Conservation (phyloP, 2,329 filamentous ascomycete genomes). For the Botrytis elliptica region DNA sequence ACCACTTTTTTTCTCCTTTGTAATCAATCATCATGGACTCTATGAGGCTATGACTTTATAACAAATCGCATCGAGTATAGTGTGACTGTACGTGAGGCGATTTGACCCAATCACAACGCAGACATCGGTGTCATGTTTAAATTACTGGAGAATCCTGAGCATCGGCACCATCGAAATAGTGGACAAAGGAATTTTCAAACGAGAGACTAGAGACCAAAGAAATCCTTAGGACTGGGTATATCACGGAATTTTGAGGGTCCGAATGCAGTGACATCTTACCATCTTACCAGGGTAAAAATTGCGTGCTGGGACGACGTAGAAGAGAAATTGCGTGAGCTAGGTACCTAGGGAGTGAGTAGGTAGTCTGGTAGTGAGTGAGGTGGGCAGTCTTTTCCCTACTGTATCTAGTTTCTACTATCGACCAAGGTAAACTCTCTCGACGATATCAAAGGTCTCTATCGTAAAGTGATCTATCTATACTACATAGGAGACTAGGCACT, state of each 20-base stretch:
- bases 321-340: neutral
- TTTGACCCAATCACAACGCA: neutral
- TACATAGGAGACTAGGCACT: neutral
- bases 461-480: neutral
- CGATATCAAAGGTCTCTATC: neutral
- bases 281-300: conserved; percentile 2
- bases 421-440: neutral
- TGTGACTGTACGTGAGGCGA: neutral
- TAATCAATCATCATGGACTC: conserved; percentile 2
- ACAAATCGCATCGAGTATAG: neutral
- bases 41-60: conserved; percentile 1
- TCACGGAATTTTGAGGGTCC: neutral
- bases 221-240: neutral
- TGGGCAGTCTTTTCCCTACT: neutral
- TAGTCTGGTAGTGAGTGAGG: neutral
- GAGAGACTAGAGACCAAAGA: neutral
- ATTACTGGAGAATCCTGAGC: conserved; percentile 1
- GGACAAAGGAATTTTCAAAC: conserved; percentile 3
- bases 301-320: neutral
- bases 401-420: neutral
- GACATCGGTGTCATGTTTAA: neutral
- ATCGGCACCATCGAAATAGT: neutral
- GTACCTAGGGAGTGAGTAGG: too few relatives aligned
- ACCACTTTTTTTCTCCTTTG: neutral
- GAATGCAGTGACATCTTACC: conserved; percentile 1